Evolutionary conservation across 2,329 filamentous ascomycete genomes (phyloP).

Genomic region (Westerdykella ornata): DNA sequence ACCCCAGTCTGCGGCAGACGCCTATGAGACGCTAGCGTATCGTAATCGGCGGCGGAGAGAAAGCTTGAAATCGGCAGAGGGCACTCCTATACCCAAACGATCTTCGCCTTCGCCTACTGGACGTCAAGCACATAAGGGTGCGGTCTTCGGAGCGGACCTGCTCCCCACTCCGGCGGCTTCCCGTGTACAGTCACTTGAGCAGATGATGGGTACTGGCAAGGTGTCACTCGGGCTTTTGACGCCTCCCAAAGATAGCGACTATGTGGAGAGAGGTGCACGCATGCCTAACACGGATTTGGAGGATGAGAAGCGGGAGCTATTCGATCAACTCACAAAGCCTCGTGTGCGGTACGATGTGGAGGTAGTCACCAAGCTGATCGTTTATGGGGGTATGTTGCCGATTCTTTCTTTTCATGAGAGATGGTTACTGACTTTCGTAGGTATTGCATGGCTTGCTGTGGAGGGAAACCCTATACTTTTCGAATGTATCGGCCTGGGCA

Average conservation of each 20-base stretch:
- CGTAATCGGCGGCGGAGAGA: slow-evolving; percentile 64
- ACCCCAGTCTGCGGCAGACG: slow-evolving; percentile 91
- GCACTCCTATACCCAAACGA: slow-evolving; percentile 22
- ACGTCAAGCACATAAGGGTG: slow-evolving; percentile 19
- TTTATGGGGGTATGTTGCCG: slow-evolving; percentile 71
- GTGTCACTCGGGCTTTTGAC: slow-evolving; percentile 19
- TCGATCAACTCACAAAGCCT: slow-evolving; percentile 74
- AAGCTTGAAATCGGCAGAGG: slow-evolving; percentile 46
- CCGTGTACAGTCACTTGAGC: slow-evolving; percentile 58
- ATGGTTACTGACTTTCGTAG: slow-evolving; percentile 40
- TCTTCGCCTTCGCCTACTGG: slow-evolving; percentile 15
- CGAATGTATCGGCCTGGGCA: slow-evolving; percentile 51
- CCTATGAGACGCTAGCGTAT: slow-evolving; percentile 90
- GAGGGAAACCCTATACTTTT: slow-evolving; percentile 70
- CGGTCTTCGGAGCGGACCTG: slow-evolving; percentile 40
- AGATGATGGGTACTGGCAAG: slow-evolving; percentile 64
- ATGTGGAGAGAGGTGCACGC: slow-evolving; percentile 22
- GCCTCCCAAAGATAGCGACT: slow-evolving; percentile 30
- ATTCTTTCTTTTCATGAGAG: not conserved
- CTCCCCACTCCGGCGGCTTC: slow-evolving; percentile 43
- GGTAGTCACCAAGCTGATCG: slow-evolving; percentile 91
- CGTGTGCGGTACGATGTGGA: slow-evolving; percentile 97
- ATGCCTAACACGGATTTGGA: slow-evolving; percentile 25
- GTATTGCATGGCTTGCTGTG: slow-evolving; percentile 75
- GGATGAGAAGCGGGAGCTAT: slow-evolving; percentile 58